These are phyloP conservation scores for Calonectria hawksworthii DNA, from an alignment of 2,329 filamentous ascomycete species.

Conservation along the genomic window DNA sequence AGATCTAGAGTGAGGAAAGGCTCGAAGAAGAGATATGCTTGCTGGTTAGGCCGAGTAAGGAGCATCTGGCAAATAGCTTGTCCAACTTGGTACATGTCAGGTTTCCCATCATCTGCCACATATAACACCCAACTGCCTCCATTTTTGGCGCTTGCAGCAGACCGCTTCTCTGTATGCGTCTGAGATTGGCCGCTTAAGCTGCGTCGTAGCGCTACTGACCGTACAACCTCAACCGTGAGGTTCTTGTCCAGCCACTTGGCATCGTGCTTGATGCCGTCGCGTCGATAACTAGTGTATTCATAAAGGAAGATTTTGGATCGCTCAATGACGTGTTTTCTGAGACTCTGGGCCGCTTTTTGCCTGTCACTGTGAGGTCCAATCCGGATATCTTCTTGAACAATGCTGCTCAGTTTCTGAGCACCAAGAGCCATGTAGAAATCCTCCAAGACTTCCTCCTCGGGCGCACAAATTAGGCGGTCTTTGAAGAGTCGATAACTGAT, in stretches of 20 bases:
- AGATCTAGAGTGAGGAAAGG: slow-evolving; percentile 90
- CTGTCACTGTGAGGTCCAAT: slow-evolving; percentile 77
- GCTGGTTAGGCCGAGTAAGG: slow-evolving; percentile 85
- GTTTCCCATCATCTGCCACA: slow-evolving; percentile 76
- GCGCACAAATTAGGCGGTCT: slow-evolving; percentile 84
- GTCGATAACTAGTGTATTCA: slow-evolving; percentile 77
- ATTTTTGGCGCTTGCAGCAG: slow-evolving; percentile 74
- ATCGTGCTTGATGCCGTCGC: slow-evolving; percentile 87
- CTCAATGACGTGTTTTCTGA: slow-evolving; percentile 88
- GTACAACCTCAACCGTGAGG: slow-evolving; percentile 82
- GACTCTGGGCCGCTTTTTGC: slow-evolving; percentile 75
- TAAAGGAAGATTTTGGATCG: slow-evolving; percentile 91
- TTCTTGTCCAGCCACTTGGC: slow-evolving; percentile 92
- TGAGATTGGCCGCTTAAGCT: slow-evolving; percentile 80
- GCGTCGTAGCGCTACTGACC: slow-evolving; percentile 81
- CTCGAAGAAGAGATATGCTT: slow-evolving; percentile 91
- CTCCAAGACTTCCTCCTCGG: slow-evolving; percentile 90
- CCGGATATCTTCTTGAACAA: slow-evolving; percentile 83
- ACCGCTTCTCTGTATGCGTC: slow-evolving; percentile 80
- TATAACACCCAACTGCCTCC: slow-evolving; percentile 77
- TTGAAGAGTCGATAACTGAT: slow-evolving; percentile 92
- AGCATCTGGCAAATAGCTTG: slow-evolving; percentile 87
- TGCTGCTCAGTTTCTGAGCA: slow-evolving; percentile 79
- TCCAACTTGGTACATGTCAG: slow-evolving; percentile 93
- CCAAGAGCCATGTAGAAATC: slow-evolving; percentile 88